Percentiles rank a stretch among this genome's conserved stretches.
Conservation (phyloP, 352 stramenopile genomes). For the Pythium phragmitis region DNA sequence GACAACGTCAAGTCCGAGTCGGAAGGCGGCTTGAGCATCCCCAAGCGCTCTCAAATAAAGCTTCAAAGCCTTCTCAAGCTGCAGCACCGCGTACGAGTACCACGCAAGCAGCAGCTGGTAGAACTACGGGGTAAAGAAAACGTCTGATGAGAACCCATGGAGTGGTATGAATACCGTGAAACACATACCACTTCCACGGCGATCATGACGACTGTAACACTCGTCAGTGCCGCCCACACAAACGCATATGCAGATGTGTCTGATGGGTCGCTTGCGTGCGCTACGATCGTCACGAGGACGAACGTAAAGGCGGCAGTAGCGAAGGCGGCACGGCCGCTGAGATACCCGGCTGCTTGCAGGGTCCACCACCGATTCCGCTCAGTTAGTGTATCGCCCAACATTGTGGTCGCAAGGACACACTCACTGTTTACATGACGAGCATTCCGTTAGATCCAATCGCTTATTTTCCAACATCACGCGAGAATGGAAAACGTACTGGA, state of each 20-base stretch:
- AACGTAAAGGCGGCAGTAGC: neutral
- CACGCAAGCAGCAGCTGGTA: conserved; percentile 10
- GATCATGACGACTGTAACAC: neutral
- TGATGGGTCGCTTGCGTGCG: neutral
- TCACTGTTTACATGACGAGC: neutral
- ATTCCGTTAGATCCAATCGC: too few species aligned
- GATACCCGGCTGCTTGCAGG: neutral
- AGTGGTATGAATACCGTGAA: neutral
- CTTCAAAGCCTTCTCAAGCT: neutral
- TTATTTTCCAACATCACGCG: neutral
- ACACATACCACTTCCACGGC: neutral
- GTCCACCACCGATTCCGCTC: conserved; percentile 4
- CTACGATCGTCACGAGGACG: neutral
- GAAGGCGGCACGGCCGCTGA: neutral
- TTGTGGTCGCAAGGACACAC: neutral
- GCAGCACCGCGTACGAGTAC: conserved; percentile 1
- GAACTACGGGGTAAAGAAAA: neutral
- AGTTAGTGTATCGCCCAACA: neutral
- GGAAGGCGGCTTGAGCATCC: conserved; percentile 29
- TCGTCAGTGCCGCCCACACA: neutral
- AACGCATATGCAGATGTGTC: neutral
- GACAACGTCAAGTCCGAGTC: conserved; percentile 37
- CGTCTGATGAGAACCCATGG: neutral
- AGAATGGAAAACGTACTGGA: conserved; percentile 2
- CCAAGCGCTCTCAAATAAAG: neutral